Evolutionary conservation across 805 yeast genomes (phyloP).

Genomic region (Starmerella roubikii): DNA sequence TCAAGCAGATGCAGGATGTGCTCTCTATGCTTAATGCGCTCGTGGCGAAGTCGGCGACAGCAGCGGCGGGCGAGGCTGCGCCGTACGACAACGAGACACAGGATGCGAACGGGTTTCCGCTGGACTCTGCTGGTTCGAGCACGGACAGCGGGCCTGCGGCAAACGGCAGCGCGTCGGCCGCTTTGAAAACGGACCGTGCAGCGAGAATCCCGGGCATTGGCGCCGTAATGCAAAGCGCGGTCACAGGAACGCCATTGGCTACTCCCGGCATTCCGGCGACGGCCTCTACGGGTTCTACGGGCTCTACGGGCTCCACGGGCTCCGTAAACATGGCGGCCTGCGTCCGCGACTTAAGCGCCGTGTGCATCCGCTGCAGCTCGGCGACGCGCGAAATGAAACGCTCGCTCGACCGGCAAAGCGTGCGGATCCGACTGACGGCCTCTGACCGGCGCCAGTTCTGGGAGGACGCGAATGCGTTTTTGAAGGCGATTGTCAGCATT

Average conservation of each 20-base stretch:
- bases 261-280: background rate
- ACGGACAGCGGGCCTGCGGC: background rate
- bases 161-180: background rate
- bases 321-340: constrained; percentile 41
- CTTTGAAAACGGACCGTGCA: no score
- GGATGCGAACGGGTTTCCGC: background rate
- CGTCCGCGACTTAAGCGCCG: constrained; percentile 62
- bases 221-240: no score
- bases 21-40: constrained; percentile 18
- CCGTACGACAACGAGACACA: background rate
- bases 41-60: constrained; percentile 18
- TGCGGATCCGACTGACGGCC: constrained; percentile 21
- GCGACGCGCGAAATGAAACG: constrained; percentile 52
- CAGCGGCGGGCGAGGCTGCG: constrained; percentile 12
- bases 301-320: no score
- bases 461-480: constrained; percentile 71
- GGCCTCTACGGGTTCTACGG: no score
- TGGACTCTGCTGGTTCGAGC: background rate
- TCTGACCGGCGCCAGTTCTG: constrained; percentile 53
- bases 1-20: constrained; percentile 30
- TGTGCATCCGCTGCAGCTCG: constrained; percentile 73
- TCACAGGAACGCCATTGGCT: background rate
- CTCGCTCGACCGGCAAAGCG: constrained; percentile 38
- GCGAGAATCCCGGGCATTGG: no score
- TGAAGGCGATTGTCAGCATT: constrained; percentile 72